These are phyloP conservation scores for Mrakia hoshinonis DNA, from an alignment of 768 basidiomycete genomes.

Conservation along the genomic window DNA sequence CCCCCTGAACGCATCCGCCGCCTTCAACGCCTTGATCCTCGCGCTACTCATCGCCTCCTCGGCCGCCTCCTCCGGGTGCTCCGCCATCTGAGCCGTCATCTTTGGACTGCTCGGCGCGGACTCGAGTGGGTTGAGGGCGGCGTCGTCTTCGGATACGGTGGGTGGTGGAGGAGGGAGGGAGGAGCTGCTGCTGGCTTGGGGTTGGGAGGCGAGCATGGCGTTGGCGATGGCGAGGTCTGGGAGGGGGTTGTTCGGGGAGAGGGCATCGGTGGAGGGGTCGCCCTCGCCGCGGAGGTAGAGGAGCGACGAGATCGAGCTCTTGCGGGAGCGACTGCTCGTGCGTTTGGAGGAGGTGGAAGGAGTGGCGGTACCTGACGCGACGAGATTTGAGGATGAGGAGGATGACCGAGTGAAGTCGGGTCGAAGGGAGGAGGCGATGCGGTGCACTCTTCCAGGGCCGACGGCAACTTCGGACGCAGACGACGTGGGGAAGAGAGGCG, in stretches of 20 bases:
- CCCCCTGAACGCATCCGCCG: conserved; percentile 21
- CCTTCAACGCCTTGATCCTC: conserved; percentile 14
- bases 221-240: conserved; percentile 15
- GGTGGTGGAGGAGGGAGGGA: background rate
- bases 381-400: background rate
- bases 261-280: conserved; percentile 2
- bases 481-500: background rate
- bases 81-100: conserved; percentile 11
- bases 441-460: conserved; percentile 13
- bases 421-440: conserved; percentile 17
- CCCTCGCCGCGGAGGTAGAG: conserved; percentile 2
- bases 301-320: conserved; percentile 1
- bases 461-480: too few relatives aligned
- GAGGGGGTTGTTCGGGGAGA: conserved; percentile 15
- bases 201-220: background rate
- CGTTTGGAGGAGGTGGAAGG: background rate
- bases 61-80: conserved; percentile 6
- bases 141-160: conserved; percentile 18
- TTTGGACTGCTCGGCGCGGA: conserved; percentile 16
- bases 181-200: background rate
- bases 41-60: conserved; percentile 25
- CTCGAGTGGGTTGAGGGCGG: conserved; percentile 1
- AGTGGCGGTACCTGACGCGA: background rate
- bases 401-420: conserved; percentile 12
- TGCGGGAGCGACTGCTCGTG: background rate